A percentile compares a stretch with the other conserved stretches of the same genome.
These are phyloP conservation scores for Candida corydali DNA, from an alignment of 805 yeast species.

Conservation along the genomic window DNA sequence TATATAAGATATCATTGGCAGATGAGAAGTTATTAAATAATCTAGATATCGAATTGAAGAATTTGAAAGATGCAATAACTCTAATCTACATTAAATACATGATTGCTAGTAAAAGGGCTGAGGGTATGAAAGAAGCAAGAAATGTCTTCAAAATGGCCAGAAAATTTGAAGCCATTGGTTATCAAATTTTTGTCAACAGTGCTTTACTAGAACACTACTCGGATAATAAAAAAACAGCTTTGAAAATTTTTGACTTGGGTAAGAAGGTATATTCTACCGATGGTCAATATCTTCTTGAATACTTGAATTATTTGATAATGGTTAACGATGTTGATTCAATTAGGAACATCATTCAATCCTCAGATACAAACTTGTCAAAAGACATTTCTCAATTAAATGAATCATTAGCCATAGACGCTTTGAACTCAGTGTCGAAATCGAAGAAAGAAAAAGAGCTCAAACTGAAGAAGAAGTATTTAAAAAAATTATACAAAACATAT, in stretches of 20 bases:
- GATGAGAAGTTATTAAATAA: constrained; percentile 18
- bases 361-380: constrained; percentile 51
- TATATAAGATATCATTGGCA: constrained; percentile 13
- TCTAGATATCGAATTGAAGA: constrained; percentile 18
- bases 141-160: constrained; percentile 66
- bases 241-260: constrained; percentile 75
- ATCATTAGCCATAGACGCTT: constrained; percentile 22
- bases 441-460: constrained; percentile 35
- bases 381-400: constrained; percentile 25
- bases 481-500: constrained; percentile 41
- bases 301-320: constrained; percentile 67
- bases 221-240: constrained; percentile 64
- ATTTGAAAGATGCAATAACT: constrained; percentile 44
- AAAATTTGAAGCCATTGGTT: constrained; percentile 56
- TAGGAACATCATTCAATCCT: constrained; percentile 77
- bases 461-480: constrained; percentile 22
- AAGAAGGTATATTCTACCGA: constrained; percentile 52
- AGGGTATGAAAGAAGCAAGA: constrained; percentile 72
- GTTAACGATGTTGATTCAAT: constrained; percentile 70
- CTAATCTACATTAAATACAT: constrained; percentile 64
- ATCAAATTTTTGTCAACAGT: constrained; percentile 75
- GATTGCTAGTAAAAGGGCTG: constrained; percentile 64
- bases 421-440: constrained; percentile 34
- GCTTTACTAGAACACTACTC: constrained; percentile 77
- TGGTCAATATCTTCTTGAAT: constrained; percentile 61